Evolutionary conservation across 257 asterid genomes (phyloP), one percentile per base, ranked within the genome.

Genomic region (Ballota nigra): DNA sequence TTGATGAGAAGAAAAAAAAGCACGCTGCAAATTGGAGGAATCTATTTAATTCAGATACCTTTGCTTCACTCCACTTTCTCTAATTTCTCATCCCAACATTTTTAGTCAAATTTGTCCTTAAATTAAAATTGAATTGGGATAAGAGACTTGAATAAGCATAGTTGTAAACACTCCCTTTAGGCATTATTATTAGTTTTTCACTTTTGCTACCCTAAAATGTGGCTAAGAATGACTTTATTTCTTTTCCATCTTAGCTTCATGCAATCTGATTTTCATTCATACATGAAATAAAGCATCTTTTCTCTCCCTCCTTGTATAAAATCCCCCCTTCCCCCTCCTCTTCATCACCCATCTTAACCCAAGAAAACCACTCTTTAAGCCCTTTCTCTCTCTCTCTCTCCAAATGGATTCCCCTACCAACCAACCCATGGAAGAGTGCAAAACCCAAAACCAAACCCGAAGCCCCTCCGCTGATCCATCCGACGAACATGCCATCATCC

Each of bases 181-280:
- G 38, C 40, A 49, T 45, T 12, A 43, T 10, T 16, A 16, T 40
- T 52, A 9, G 5, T 22, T 4, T 5, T 29, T 49, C 49, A n/a
- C 11, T 10, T 41, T 70, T 26, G 12, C 36, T 41, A 28, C 51
- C 9, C 16, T 7, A 4, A 38, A 70, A 43, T 24, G 23, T 8
- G 75, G 75, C 75, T 59, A 4, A 59, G 61, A 16, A 58, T 31
- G 34, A 5, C 62, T 71, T 61, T 8, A 72, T 2, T 62, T 47
- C 15, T 62, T 49, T 62, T 72, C 75, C 75, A n/a, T 26, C 10
- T 59, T 43, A 28, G 68, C 68, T 41, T 18, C 56, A 31, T 72
- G 70, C 70, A 72, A 72, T 72, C 76, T 8, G 28, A 62, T 47
- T 62, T 29, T 2, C 34, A 45, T n/a, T n/a, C n/a, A 57, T 0